Conservation (phyloP, 2,329 filamentous ascomycete species). For the Neonectria sp. region DNA sequence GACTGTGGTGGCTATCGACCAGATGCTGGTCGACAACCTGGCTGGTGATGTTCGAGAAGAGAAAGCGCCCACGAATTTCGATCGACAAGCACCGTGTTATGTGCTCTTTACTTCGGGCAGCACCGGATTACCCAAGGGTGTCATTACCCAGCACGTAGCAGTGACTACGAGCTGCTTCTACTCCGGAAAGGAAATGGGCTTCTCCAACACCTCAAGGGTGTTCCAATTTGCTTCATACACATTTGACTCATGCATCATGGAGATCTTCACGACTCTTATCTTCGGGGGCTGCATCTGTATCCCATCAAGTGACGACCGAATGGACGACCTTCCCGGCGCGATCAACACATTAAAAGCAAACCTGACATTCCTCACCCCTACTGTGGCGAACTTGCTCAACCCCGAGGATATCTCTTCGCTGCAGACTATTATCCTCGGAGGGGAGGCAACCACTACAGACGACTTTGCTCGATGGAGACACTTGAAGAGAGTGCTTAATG, state of each 20-base stretch:
- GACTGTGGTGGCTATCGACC: constrained; percentile 1
- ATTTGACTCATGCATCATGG: constrained; percentile 14
- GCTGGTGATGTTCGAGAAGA: too few relatives aligned
- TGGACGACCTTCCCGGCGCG: not conserved
- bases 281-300: constrained; percentile 25
- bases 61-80: too few relatives aligned
- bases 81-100: constrained; percentile 26
- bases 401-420: not conserved
- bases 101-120: constrained; percentile 49
- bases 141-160: constrained; percentile 29
- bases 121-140: constrained; percentile 48
- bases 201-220: constrained; percentile 11
- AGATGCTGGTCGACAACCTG: not conserved
- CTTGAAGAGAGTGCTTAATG: constrained; percentile 12
- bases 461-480: constrained; percentile 7
- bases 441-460: constrained; percentile 14
- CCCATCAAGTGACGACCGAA: constrained; percentile 14
- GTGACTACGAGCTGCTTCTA: constrained; percentile 20
- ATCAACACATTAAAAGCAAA: not conserved
- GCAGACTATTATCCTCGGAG: constrained; percentile 19
- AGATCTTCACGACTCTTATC: constrained; percentile 6
- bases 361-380: not conserved
- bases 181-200: constrained; percentile 17
- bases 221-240: constrained; percentile 26
- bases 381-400: not conserved